Evolutionary conservation across 1,139 yeast genomes (phyloP).

Genomic region (Yamadazyma friedrichii): DNA sequence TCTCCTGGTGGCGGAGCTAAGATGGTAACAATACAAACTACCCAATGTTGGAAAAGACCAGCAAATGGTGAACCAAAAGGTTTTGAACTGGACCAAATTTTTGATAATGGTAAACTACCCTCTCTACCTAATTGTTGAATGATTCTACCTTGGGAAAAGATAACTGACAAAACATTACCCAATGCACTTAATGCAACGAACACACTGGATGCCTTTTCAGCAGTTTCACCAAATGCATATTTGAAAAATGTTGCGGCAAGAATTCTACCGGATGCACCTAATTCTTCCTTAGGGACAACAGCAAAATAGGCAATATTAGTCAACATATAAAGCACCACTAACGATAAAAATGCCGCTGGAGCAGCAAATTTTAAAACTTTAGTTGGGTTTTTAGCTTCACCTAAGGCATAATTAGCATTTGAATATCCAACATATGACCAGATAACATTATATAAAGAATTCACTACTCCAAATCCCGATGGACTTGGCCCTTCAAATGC

Average conservation of each 20-base stretch:
- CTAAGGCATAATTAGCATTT: slow-evolving; percentile 79
- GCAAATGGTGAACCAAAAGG: slow-evolving; percentile 47
- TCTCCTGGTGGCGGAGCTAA: slow-evolving; percentile 52
- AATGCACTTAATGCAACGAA: slow-evolving; percentile 51
- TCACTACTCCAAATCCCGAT: slow-evolving; percentile 75
- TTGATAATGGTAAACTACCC: slow-evolving; percentile 46
- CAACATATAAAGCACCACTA: slow-evolving; percentile 66
- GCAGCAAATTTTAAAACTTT: slow-evolving; percentile 45
- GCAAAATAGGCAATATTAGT: slow-evolving; percentile 61
- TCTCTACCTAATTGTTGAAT: slow-evolving; percentile 50
- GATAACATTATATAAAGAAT: slow-evolving; percentile 74
- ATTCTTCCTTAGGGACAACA: slow-evolving; percentile 49
- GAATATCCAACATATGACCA: slow-evolving; percentile 79
- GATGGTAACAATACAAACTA: slow-evolving; percentile 47
- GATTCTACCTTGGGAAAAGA: slow-evolving; percentile 51
- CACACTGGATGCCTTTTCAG: slow-evolving; percentile 49
- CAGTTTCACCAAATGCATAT: slow-evolving; percentile 44
- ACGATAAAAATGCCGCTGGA: slow-evolving; percentile 52
- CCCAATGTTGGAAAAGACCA: slow-evolving; percentile 64
- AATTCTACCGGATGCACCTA: slow-evolving; percentile 42
- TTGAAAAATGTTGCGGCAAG: slow-evolving; percentile 48
- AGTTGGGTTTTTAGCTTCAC: slow-evolving; percentile 63
- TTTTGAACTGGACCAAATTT: slow-evolving; percentile 42
- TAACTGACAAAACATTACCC: slow-evolving; percentile 49
- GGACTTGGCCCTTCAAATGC: slow-evolving; percentile 61